phyloP scores from a whole-genome alignment of 805 yeast genomes.

The Pichia scutulata region DNA sequence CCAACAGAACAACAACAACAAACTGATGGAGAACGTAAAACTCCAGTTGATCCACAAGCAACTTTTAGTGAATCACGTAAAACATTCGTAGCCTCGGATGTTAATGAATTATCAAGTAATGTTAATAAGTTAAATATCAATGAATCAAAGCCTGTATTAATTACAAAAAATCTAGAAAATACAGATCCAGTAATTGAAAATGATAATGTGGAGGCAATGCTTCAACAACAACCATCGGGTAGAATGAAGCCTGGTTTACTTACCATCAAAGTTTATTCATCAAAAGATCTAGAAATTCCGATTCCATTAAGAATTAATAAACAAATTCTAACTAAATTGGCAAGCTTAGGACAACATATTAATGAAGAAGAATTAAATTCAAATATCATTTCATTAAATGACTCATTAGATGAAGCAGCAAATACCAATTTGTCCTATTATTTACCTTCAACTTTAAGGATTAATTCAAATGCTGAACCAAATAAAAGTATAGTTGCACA shows the following conservation, averaged over 20 bases:
- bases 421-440: slow-evolving; percentile 24
- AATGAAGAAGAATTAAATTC: slow-evolving; percentile 26
- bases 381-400: slow-evolving; percentile 29
- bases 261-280: slow-evolving; percentile 69
- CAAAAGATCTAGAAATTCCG: slow-evolving; percentile 63
- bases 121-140: slow-evolving; percentile 2
- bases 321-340: slow-evolving; percentile 55
- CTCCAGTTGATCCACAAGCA: slow-evolving; percentile 14
- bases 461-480: slow-evolving; percentile 34
- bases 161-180: slow-evolving; percentile 22
- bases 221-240: background rate
- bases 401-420: slow-evolving; percentile 23
- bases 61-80: slow-evolving; percentile 6
- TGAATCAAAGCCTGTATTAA: slow-evolving; percentile 13
- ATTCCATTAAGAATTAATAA: slow-evolving; percentile 59
- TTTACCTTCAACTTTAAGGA: slow-evolving; percentile 38
- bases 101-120: background rate
- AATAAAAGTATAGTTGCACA: slow-evolving; percentile 45
- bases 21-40: slow-evolving; percentile 11
- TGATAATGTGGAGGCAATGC: slow-evolving; percentile 7
- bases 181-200: slow-evolving; percentile 29
- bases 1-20: background rate
- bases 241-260: slow-evolving; percentile 55
- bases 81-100: slow-evolving; percentile 2
- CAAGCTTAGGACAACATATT: slow-evolving; percentile 43